Evolutionary conservation across 495 filamentous ascomycete species (phyloP), one percentile per base, ranked within the genome.

Genomic region (Podospora australis): DNA sequence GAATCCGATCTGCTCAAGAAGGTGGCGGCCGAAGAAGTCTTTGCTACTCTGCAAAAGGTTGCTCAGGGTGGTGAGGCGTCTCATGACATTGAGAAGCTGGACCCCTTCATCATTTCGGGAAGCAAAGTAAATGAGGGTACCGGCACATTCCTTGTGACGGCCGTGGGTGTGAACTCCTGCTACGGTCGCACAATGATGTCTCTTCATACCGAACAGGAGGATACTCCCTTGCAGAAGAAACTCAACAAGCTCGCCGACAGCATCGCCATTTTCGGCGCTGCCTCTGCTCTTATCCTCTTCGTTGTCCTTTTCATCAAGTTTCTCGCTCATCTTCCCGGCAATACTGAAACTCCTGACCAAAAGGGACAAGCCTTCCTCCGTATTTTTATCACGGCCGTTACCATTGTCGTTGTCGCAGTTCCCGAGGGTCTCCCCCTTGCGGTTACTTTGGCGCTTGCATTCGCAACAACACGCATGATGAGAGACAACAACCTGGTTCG

Each of bases 341-440:
- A 75, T 10, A 46, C 67, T 8, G 51, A 48, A 14, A 72, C 78
- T 14, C 77, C 88, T 1, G 75, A 82, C 7, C 65, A 81, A 40
- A 96, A 97, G 66, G 90, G 87, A 5, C 90, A 95, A 64, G 67
- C 80, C 36, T 97, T 97, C 70, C 74, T 97, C 49, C 78, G 86
- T 41, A 88, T 96, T 46, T 90, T 97, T 56, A 96, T 97, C 55
- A 89, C 94, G n/a, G 81, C 90, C 17, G 87, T 97, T 35, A 97
- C 90, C 1, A 83, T 97, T 44, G 86, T 97, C 40, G 91, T 96
- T n/a, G 91, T 97, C 8, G 91, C 91, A n/a, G 90, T 97, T 4
- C 91, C 91, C 1, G 91, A 97, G 68, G 91, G 91, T 14, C 68
- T 97, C 46, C 91, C 91, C 6, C 71, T 97, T 30, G 91, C 91